Base-by-base conservation (phyloP, 202 grass and related monocot genomes). In the Panicum hallii region DNA sequence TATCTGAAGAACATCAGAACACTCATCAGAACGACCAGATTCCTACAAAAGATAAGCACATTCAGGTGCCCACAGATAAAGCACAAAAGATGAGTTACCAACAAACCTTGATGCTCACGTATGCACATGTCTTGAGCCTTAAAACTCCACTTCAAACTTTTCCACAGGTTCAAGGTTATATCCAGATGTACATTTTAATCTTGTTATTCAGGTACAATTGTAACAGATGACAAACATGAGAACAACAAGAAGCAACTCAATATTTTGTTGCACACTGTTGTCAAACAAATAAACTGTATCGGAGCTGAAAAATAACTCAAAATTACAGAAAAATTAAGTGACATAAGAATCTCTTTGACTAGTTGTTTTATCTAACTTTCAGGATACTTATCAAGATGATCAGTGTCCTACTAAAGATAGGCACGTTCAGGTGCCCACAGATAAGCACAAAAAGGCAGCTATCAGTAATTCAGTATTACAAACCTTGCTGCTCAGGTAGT, bases 31-130 rank as follows among this genome's bases (percentile, higher is more conserved):
- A 50, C 57, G 63, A 71, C 65, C 26, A 70, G 36, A 68, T 2
- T 70, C 40, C 76, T 75, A 65, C 16, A 81, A 76, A 81, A 76
- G 55, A 64, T 45, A 52, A 11, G 56, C 63, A 83, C 26, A 75
- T 80, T 80, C 81, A 84, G 80, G 66, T 71, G 30, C 46, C 69
- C 60, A 70, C 26, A 87, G 12, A 63, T 69, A 58, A 58, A 80
- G 54, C 80, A 84, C 70, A 87, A 84, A 83, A 87, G 22, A 62
- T 0, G 7, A 20, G 38, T 36, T 61, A 19, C 48, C 34, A 50
- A 73, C 68, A 83, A 66, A 87, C 75, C 85, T 84, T 75, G 70
- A 81, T 84, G 26, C 38, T 84, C 70, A 81, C 46, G 85, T 53
- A 83, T 58, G 80, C 75, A 70, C 67, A 49, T 79, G 50, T 46